A percentile compares a stretch with the other conserved stretches of the same genome.
Conservation (phyloP, 768 basidiomycete species). For the Suillus subaureus region DNA sequence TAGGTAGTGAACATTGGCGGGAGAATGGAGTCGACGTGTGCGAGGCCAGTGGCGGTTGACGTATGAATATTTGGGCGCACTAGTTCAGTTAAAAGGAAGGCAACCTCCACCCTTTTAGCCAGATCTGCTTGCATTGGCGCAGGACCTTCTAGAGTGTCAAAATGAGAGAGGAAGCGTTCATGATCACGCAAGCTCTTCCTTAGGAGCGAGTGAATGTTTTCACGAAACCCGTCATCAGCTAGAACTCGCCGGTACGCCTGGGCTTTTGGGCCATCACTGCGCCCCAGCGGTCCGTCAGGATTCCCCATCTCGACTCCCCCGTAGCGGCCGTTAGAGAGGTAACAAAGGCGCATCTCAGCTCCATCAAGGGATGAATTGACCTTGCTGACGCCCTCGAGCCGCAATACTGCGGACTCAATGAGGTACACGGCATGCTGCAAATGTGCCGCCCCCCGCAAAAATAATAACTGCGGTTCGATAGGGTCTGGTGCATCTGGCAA, state of each 20-base stretch:
- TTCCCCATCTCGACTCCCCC: slow-evolving; percentile 88
- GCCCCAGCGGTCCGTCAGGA: slow-evolving; percentile 75
- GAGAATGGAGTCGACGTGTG: slow-evolving; percentile 37
- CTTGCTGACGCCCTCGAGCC: slow-evolving; percentile 70
- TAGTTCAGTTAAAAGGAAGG: slow-evolving; percentile 69
- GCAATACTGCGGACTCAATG: slow-evolving; percentile 72
- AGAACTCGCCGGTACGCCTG: slow-evolving; percentile 65
- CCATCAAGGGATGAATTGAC: slow-evolving; percentile 57
- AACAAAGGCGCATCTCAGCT: slow-evolving; percentile 75
- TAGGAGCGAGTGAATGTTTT: slow-evolving; percentile 59
- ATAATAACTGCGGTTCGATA: slow-evolving; percentile 82
- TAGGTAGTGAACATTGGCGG: slow-evolving; percentile 84
- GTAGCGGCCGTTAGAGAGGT: slow-evolving; percentile 72
- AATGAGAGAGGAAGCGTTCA: slow-evolving; percentile 81
- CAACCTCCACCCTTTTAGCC: slow-evolving; percentile 60
- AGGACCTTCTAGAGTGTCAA: slow-evolving; percentile 67
- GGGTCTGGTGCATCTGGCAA: slow-evolving; percentile 83
- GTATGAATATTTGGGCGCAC: slow-evolving; percentile 62
- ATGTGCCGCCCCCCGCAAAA: slow-evolving; percentile 82
- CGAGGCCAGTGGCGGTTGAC: slow-evolving; percentile 33
- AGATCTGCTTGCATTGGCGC: slow-evolving; percentile 37
- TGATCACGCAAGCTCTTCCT: slow-evolving; percentile 83
- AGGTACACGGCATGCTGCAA: slow-evolving; percentile 76
- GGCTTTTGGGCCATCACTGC: slow-evolving; percentile 56
- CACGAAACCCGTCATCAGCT: slow-evolving; percentile 55